These are phyloP conservation scores for Melocanna baccifera DNA, from an alignment of 176 grass and related monocot genomes.

Conservation along the genomic window DNA sequence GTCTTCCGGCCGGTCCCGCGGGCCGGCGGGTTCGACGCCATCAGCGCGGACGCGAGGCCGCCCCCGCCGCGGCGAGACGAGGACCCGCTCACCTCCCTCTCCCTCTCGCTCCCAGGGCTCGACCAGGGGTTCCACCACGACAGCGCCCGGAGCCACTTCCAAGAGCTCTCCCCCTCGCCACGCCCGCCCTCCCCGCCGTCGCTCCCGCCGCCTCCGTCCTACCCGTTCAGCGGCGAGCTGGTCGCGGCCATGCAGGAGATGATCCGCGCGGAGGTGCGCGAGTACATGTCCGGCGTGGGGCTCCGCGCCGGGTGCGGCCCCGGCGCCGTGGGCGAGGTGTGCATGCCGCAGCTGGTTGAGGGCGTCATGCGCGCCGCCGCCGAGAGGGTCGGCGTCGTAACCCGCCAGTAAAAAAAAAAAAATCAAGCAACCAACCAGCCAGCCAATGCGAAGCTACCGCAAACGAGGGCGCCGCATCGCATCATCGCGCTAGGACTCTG, in stretches of 20 bases:
- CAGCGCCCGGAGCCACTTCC: slow-evolving; percentile 48
- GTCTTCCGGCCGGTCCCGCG: slow-evolving; percentile 59
- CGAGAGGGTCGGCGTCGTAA: slow-evolving; percentile 33
- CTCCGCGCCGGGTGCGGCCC: slow-evolving; percentile 39
- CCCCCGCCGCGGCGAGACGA: background rate
- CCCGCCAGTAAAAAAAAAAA: background rate
- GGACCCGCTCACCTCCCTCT: slow-evolving; percentile 71
- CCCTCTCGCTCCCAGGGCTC: slow-evolving; percentile 62
- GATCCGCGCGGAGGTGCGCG: slow-evolving; percentile 78
- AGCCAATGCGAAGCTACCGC: background rate
- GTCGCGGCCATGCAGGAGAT: slow-evolving; percentile 72
- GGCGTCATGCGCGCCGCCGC: slow-evolving; percentile 60
- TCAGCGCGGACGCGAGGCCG: background rate
- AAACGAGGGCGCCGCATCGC: background rate
- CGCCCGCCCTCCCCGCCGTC: background rate
- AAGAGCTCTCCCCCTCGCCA: slow-evolving; percentile 37
- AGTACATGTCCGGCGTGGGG: slow-evolving; percentile 72
- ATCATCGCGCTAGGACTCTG: background rate
- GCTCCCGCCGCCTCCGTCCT: background rate
- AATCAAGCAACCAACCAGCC: background rate
- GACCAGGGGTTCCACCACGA: slow-evolving; percentile 44
- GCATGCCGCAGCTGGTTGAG: slow-evolving; percentile 42
- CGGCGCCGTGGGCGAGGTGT: slow-evolving; percentile 29
- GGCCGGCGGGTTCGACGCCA: slow-evolving; percentile 41
- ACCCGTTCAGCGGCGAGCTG: slow-evolving; percentile 46